Conservation (phyloP, 139 green algal species). For the Auxenochlorella protothecoides region DNA sequence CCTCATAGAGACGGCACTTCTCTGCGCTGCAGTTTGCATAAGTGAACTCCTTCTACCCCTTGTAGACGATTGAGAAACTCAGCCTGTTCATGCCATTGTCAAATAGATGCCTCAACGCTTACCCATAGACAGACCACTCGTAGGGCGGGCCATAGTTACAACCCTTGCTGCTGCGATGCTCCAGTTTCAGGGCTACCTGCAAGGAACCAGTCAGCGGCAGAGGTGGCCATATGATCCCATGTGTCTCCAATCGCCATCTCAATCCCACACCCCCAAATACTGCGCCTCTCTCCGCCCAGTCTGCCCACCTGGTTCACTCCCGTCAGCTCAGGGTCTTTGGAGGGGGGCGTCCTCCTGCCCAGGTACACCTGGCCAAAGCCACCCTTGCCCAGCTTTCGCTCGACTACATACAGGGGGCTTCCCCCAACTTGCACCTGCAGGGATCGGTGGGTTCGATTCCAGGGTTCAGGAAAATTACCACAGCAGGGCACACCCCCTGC, state of each 20-base stretch:
- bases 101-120: slow-evolving; percentile 7
- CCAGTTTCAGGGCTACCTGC: slow-evolving; percentile 94
- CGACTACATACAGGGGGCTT: slow-evolving; percentile 78
- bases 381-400: slow-evolving; percentile 87
- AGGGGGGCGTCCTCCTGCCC: slow-evolving; percentile 45
- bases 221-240: too few relatives aligned
- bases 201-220: neutral
- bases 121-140: slow-evolving; percentile 97
- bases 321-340: slow-evolving; percentile 24
- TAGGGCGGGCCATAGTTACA: slow-evolving; percentile 97
- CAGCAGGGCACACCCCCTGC: neutral
- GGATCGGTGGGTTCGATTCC: neutral
- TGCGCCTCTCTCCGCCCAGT: too few relatives aligned
- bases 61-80: too few relatives aligned
- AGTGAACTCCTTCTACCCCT: too few relatives aligned
- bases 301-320: slow-evolving; percentile 30
- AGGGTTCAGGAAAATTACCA: neutral
- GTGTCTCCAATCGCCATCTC: too few relatives aligned
- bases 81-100: too few relatives aligned
- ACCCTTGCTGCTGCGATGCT: slow-evolving; percentile 93
- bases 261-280: too few relatives aligned
- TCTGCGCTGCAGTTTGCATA: too few relatives aligned
- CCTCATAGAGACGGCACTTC: neutral
- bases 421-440: slow-evolving; percentile 71
- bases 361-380: slow-evolving; percentile 92